Evolutionary conservation across 805 yeast species (phyloP), one percentile per base, ranked within the genome.

Genomic region (Scheffersomyces lignosus): DNA sequence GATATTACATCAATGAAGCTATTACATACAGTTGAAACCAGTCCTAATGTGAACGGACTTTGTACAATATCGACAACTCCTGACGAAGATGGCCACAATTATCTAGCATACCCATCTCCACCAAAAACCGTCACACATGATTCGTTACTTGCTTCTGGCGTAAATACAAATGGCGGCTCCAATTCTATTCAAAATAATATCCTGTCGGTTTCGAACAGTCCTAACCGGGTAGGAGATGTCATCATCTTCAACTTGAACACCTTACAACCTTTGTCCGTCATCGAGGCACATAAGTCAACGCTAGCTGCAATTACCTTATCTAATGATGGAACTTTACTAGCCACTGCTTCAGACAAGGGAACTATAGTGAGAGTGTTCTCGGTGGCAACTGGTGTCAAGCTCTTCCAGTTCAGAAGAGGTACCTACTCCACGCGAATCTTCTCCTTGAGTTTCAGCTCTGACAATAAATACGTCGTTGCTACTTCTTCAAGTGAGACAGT

Each of bases 401-500:
- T 86, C 13, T 77, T 71, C 41, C 91, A 88, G 58, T 87, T 86
- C 58, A 71, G 96, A 45, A 67, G 96, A 48, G 96, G 96, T 1
- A 80, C 91, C 2, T 90, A 90, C 55, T 86, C 87, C 3, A 86
- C 97, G 2, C 75, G 71, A 44, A 86, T 93, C 13, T 80, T 78
- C 49, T 83, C 95, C 8, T 68, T 93, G 45, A 72, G 78, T 25
- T 93, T 93, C 62, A 83, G 87, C 44, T 65, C 71, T 17, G 84
- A 85, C 44, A 81, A 85, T 41, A 71, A 72, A 12, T 77, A 83
- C 44, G 66, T 93, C 20, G 77, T 87, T n/a, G 96, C 91, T 17
- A 79, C 91, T 8, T 83, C 95, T 18, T 80, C 95, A 2, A 87
- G 95, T 15, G 95, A 87, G 29, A 93, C 99, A 0, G 90, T 93